These are phyloP conservation scores for Candida endomychidarum DNA, from an alignment of 805 yeast species.

Conservation along the genomic window DNA sequence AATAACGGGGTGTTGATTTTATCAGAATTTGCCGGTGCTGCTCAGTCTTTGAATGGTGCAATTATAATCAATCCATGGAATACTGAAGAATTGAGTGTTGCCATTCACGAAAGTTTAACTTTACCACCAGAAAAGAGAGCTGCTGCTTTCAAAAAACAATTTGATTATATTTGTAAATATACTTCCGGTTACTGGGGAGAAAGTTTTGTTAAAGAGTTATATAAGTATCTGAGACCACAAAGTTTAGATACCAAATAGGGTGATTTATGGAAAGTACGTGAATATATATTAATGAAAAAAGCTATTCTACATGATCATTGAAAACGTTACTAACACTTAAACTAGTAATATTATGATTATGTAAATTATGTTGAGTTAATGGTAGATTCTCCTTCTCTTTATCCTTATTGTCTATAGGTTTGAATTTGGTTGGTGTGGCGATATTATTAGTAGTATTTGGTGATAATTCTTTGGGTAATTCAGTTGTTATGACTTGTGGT, in stretches of 20 bases:
- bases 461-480: conserved; percentile 19
- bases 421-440: neutral
- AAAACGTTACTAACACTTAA: conserved; percentile 15
- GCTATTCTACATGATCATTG: conserved; percentile 22
- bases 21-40: conserved; percentile 99
- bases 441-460: conserved; percentile 11
- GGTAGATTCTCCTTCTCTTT: conserved; percentile 19
- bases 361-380: conserved; percentile 31
- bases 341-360: conserved; percentile 22
- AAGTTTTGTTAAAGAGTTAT: conserved; percentile 85
- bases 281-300: neutral
- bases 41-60: conserved; percentile 94
- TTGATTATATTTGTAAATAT: conserved; percentile 85
- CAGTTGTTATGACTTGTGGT: conserved; percentile 41
- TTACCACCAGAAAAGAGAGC: conserved; percentile 77
- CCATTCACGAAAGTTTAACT: conserved; percentile 84
- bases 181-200: conserved; percentile 98
- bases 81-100: conserved; percentile 85
- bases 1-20: conserved; percentile 83
- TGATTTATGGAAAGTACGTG: neutral
- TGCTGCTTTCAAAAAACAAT: conserved; percentile 79
- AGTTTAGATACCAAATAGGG: neutral
- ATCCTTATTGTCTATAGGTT: conserved; percentile 3
- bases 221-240: conserved; percentile 27
- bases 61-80: conserved; percentile 97